phyloP scores from a whole-genome alignment of 352 stramenopile genomes.

The Hyaloperonospora brassicae region DNA sequence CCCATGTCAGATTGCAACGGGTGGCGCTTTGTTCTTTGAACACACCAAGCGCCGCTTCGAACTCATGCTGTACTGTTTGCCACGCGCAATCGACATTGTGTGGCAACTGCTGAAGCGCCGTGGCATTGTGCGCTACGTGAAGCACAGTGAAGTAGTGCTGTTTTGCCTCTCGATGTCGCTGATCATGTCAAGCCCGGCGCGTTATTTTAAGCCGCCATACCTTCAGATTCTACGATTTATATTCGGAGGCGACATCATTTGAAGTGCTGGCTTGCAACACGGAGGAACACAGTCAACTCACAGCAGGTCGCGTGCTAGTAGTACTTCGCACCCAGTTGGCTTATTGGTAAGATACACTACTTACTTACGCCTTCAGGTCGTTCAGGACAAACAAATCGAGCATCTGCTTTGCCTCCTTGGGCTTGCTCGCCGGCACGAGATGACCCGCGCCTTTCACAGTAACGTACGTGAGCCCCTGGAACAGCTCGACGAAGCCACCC shows the following conservation, averaged over 20 bases:
- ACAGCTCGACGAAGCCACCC: conserved; percentile 76
- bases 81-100: conserved; percentile 67
- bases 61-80: conserved; percentile 79
- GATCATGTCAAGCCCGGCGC: conserved; percentile 74
- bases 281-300: too few species aligned
- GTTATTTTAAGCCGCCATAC: conserved; percentile 83
- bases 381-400: conserved; percentile 63
- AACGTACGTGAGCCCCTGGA: conserved; percentile 78
- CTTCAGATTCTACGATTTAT: conserved; percentile 73
- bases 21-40: conserved; percentile 64
- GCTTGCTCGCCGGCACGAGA: conserved; percentile 82
- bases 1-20: conserved; percentile 41
- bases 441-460: conserved; percentile 89
- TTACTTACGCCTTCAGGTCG: conserved; percentile 13
- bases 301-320: too few species aligned
- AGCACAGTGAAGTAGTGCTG: conserved; percentile 66
- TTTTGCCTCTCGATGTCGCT: conserved; percentile 80
- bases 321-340: too few species aligned
- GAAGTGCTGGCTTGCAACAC: conserved; percentile 9
- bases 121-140: conserved; percentile 61
- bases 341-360: too few species aligned
- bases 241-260: conserved; percentile 75
- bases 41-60: conserved; percentile 75
- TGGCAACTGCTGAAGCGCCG: conserved; percentile 70
- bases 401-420: conserved; percentile 58